Conservation (phyloP, 148 eudicot species). For the Hydrangea macrophylla region DNA sequence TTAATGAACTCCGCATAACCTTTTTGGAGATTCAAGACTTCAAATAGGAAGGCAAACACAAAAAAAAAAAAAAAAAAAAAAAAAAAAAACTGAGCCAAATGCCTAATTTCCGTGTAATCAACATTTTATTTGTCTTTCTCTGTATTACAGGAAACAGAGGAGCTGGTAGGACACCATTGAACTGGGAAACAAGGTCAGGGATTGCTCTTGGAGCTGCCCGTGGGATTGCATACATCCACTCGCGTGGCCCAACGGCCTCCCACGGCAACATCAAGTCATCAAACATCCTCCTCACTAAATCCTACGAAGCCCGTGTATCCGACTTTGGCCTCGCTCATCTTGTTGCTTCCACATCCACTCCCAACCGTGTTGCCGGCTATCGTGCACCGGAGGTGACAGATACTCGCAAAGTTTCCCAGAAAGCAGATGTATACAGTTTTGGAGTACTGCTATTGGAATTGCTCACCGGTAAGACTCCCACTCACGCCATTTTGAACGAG, state of each 20-base stretch:
- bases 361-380: conserved; percentile 82
- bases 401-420: conserved; percentile 67
- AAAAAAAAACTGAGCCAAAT: no score
- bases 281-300: conserved; percentile 69
- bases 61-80: background rate
- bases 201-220: conserved; percentile 90
- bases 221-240: conserved; percentile 75
- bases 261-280: conserved; percentile 96
- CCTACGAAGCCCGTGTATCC: conserved; percentile 78
- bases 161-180: conserved; percentile 75
- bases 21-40: background rate
- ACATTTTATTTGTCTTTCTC: background rate
- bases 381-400: conserved; percentile 95
- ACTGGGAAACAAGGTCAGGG: conserved; percentile 80
- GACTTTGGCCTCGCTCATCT: conserved; percentile 85
- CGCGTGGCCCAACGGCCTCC: conserved; percentile 56
- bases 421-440: conserved; percentile 87
- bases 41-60: background rate
- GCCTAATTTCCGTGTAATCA: background rate
- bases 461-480: conserved; percentile 88
- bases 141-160: conserved; percentile 66
- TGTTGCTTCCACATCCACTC: conserved; percentile 51
- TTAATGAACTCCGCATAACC: background rate
- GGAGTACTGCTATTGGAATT: conserved; percentile 81
- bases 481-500: conserved; percentile 58